These are phyloP conservation scores for Styphnolobium japonicum DNA, from an alignment of 306 rosid species.

Conservation along the genomic window DNA sequence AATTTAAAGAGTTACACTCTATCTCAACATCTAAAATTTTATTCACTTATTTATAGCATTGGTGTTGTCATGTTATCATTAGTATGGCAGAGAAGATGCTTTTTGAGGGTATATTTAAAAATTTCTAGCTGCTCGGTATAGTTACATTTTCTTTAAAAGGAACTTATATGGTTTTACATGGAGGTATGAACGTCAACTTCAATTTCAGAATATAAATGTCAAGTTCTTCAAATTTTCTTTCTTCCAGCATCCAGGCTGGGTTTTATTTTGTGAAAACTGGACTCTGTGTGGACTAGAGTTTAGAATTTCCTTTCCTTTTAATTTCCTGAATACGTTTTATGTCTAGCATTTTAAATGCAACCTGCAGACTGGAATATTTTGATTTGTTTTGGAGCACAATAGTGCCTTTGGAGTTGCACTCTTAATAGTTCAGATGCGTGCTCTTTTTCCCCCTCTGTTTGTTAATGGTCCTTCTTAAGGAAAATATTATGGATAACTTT, in stretches of 20 bases:
- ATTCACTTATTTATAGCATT: neutral
- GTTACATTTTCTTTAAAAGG: neutral
- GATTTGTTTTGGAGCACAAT: neutral
- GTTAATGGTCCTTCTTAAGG: neutral
- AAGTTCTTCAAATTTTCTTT: neutral
- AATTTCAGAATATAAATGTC: neutral
- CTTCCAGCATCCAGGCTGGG: neutral
- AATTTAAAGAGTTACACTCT: neutral
- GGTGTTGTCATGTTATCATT: neutral
- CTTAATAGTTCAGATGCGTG: neutral
- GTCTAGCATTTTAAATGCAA: neutral
- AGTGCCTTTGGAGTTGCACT: neutral
- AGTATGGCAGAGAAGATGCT: neutral
- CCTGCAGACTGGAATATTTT: neutral
- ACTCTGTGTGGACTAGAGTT: neutral
- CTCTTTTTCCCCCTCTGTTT: neutral
- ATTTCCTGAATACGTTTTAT: neutral
- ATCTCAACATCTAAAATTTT: neutral
- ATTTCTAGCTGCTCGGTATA: neutral
- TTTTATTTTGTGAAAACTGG: neutral
- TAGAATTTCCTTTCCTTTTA: conserved; percentile 7
- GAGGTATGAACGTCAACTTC: neutral
- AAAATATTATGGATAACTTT: neutral
- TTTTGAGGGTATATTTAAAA: conserved; percentile 17
- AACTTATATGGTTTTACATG: neutral